Conservation (phyloP, 441 rosid genomes). For the Arabidopsis hybrid region DNA sequence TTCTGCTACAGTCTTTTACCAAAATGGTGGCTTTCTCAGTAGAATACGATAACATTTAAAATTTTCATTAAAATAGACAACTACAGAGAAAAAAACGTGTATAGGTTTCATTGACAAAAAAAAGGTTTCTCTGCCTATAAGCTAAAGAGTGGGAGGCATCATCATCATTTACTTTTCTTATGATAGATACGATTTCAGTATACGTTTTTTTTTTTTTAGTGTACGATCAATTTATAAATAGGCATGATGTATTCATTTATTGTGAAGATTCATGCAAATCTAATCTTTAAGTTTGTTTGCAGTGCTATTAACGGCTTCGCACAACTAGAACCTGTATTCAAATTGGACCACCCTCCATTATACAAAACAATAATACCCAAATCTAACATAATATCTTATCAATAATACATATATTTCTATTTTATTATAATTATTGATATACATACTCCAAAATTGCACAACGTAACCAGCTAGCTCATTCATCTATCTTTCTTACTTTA, state of each 20-base stretch:
- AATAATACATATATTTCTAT: not conserved
- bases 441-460: not conserved
- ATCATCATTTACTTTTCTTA: slow-evolving; percentile 16
- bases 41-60: slow-evolving; percentile 10
- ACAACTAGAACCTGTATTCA: slow-evolving; percentile 15
- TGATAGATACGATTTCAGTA: slow-evolving; percentile 20
- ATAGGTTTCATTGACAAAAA: not conserved
- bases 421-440: not conserved
- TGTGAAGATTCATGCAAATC: slow-evolving; percentile 41
- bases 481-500: too few relatives aligned
- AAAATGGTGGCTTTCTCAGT: too few relatives aligned
- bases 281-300: slow-evolving; percentile 27
- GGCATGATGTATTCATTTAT: slow-evolving; percentile 20
- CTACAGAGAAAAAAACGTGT: not conserved
- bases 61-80: not conserved
- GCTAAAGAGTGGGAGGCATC: not conserved
- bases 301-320: slow-evolving; percentile 28
- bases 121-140: slow-evolving; percentile 10
- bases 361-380: slow-evolving; percentile 4
- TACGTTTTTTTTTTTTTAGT: not conserved
- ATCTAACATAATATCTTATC: not conserved
- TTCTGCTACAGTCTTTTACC: too few relatives aligned
- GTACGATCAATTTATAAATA: too few relatives aligned
- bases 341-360: slow-evolving; percentile 30
- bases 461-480: not conserved